These are phyloP conservation scores for Huntiella omanensis DNA, from an alignment of 2,329 filamentous ascomycete species.

Conservation along the genomic window DNA sequence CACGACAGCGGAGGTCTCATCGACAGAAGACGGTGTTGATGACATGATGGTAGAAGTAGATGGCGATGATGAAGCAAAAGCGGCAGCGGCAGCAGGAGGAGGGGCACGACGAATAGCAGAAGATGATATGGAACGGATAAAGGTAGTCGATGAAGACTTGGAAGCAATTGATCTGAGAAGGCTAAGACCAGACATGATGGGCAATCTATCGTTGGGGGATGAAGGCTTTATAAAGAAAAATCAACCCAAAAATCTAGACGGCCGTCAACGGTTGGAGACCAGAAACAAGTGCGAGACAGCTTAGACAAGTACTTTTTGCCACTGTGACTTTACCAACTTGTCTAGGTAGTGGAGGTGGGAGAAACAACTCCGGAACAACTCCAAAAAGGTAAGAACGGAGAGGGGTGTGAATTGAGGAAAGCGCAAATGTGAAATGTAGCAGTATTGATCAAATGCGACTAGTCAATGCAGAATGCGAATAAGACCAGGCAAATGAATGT, in stretches of 20 bases:
- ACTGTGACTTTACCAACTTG: too few relatives aligned
- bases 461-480: too few relatives aligned
- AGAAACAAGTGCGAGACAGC: conserved; percentile 1
- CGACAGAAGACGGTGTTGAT: not conserved
- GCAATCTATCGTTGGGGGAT: not conserved
- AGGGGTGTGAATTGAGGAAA: too few relatives aligned
- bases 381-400: too few relatives aligned
- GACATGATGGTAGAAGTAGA: not conserved
- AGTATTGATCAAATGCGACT: too few relatives aligned
- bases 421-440: too few relatives aligned
- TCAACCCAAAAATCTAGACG: not conserved
- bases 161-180: conserved; percentile 6
- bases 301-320: not conserved
- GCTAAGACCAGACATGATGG: conserved; percentile 9
- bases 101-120: conserved; percentile 4
- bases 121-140: conserved; percentile 10
- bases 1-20: not conserved
- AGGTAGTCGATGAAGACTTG: conserved; percentile 1
- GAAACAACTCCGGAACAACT: too few relatives aligned
- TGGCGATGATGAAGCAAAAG: not conserved
- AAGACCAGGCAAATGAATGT: too few relatives aligned
- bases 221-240: conserved; percentile 9
- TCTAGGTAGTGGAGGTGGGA: too few relatives aligned
- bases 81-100: conserved; percentile 1
- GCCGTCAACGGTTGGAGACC: not conserved